These are phyloP conservation scores for Thalia dealbata DNA, from an alignment of 176 grass and related monocot species.

Conservation along the genomic window DNA sequence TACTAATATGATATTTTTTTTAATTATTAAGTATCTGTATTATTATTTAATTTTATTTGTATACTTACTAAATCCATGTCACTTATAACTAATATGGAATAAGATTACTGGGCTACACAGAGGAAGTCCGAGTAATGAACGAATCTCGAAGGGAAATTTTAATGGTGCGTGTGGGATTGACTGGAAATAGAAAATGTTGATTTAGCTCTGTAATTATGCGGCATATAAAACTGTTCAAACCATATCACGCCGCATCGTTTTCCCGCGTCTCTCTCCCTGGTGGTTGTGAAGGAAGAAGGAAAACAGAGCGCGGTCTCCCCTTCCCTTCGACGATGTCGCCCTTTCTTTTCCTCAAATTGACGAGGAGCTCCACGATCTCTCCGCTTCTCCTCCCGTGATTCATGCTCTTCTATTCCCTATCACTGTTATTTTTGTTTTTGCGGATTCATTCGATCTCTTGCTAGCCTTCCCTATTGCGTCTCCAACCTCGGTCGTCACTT, in stretches of 20 bases:
- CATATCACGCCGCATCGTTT: not conserved
- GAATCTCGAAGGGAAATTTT: too few species aligned
- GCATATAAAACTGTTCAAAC: too few species aligned
- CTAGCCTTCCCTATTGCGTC: not conserved
- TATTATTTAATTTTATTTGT: too few species aligned
- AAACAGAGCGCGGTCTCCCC: not conserved
- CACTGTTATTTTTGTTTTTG: not conserved
- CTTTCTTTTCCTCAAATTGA: not conserved
- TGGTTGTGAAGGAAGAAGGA: not conserved
- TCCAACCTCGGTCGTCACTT: not conserved
- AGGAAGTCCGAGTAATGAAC: too few species aligned
- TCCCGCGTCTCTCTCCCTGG: not conserved
- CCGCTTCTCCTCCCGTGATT: not conserved
- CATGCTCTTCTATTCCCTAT: not conserved
- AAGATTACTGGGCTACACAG: too few species aligned
- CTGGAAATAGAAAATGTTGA: too few species aligned
- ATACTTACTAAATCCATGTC: too few species aligned
- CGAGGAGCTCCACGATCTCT: not conserved
- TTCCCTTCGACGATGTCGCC: not conserved
- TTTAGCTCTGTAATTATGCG: too few species aligned
- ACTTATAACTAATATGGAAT: too few species aligned
- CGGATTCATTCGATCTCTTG: not conserved
- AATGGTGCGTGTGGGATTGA: too few species aligned
- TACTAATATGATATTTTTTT: too few species aligned
- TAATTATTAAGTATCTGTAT: too few species aligned